Evolutionary conservation across 225 moss, liverwort and hornwort genomes (phyloP), one percentile per base, ranked within the genome.

Genomic region (Antitrichia curtipendula): DNA sequence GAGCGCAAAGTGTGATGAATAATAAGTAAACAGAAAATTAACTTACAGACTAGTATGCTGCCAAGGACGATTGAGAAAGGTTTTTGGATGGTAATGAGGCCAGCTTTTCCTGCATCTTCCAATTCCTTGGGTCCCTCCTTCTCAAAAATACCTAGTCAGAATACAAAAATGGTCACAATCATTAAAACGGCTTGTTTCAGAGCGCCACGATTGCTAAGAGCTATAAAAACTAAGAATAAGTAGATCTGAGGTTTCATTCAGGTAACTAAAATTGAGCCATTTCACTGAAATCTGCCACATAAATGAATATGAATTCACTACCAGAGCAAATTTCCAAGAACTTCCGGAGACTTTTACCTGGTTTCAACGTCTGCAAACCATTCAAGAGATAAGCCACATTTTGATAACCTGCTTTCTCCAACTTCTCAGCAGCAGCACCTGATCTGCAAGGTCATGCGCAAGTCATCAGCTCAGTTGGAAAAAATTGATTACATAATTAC

Each of bases 101-200:
- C 98, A 68, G 93, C 97, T 92, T 99, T 99, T 53, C 97, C 98
- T 64, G 94, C 97, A 83, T 99, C 98, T 71, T 88, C 84, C 60
- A 99, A 90, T 73, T 99, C 98, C 78, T 91, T 92, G 57, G 95
- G 88, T 36, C 98, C 97, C 80, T 93, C 94, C 91, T 99, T 99
- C 15, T 95, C 93, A 87, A 99, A 97, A 43, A 86, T 81, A 32
- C 94, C 95, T 95, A 86, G 13, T 47, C 75, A 87, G 36, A 64
- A 75, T 7, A 78, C 78, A 52, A 49, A 40, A 68, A 86, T 49
- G 62, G 57, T 34, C 45, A 58, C 50, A 22, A 64, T 76, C 16
- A 47, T 29, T 80, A 29, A 21, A 38, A 58, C 29, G 38, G 27
- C 8, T 40, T 31, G 40, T 31, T 76, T 23, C 52, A 61, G n/a